phyloP scores from a whole-genome alignment of 2,329 filamentous ascomycete species.

The Chrysoporthe cubensis region DNA sequence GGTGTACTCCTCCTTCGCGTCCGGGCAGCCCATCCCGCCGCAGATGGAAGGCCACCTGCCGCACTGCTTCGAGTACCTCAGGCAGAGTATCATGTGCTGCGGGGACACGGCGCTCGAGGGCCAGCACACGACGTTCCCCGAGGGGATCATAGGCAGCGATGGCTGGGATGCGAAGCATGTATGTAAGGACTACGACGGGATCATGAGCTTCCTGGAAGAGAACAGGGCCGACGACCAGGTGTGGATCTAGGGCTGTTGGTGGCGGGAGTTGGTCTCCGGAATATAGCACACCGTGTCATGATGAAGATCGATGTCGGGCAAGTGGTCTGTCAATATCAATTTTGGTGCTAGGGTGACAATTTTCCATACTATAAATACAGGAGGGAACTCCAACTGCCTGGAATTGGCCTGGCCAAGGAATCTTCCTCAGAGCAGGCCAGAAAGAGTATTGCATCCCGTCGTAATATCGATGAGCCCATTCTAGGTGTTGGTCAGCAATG shows the following conservation, averaged over 20 bases:
- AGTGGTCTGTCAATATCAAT: not conserved
- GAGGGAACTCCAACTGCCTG: not conserved
- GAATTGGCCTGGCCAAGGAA: not conserved
- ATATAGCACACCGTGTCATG: not conserved
- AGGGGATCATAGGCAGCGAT: constrained; percentile 43
- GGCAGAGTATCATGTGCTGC: constrained; percentile 41
- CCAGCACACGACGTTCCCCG: constrained; percentile 45
- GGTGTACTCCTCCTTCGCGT: constrained; percentile 40
- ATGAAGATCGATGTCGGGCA: too few relatives aligned
- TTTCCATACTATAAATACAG: not conserved
- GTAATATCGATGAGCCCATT: constrained; percentile 3
- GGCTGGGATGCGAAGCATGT: constrained; percentile 50
- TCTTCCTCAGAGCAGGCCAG: not conserved
- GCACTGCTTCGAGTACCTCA: constrained; percentile 46
- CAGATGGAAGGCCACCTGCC: constrained; percentile 43
- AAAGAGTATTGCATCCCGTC: constrained; percentile 1
- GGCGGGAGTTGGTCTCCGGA: not conserved
- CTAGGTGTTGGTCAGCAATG: not conserved
- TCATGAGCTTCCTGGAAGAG: constrained; percentile 40
- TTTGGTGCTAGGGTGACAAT: not conserved
- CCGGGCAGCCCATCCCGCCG: constrained; percentile 35
- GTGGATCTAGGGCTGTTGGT: constrained; percentile 41
- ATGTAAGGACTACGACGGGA: constrained; percentile 44
- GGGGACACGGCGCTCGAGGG: constrained; percentile 42
- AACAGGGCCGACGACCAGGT: constrained; percentile 40